Conservation (phyloP, 441 rosid genomes). For the Macaranga tanarius region DNA sequence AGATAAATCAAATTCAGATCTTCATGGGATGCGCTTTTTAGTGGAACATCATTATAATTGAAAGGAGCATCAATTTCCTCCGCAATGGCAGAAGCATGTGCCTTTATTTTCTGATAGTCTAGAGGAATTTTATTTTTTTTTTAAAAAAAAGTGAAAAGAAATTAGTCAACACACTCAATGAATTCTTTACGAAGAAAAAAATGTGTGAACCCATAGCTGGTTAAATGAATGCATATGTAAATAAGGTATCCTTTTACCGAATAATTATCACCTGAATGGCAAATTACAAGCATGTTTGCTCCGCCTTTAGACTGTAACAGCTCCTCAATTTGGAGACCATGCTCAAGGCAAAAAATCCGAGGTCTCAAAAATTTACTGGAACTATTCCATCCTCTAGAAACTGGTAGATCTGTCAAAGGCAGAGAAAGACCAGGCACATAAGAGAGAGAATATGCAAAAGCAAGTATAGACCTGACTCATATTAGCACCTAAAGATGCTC, state of each 20-base stretch:
- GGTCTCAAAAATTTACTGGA: conserved; percentile 66
- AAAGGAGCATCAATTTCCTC: conserved; percentile 70
- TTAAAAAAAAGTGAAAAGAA: conserved; percentile 2
- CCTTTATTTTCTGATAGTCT: conserved; percentile 95
- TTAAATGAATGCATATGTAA: not conserved
- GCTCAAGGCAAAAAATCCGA: conserved; percentile 95
- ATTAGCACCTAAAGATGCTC: conserved; percentile 24
- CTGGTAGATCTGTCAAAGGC: conserved; percentile 33
- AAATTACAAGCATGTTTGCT: conserved; percentile 68
- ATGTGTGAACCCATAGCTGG: not conserved
- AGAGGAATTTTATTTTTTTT: conserved; percentile 25
- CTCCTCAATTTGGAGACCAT: conserved; percentile 75
- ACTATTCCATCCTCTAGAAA: conserved; percentile 49
- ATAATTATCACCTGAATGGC: conserved; percentile 81
- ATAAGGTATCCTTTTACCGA: conserved; percentile 4
- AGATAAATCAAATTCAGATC: conserved; percentile 78
- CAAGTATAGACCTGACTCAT: conserved; percentile 21
- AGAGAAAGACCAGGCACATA: conserved; percentile 24
- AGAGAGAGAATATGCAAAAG: conserved; percentile 34
- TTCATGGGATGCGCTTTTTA: conserved; percentile 61
- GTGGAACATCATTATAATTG: conserved; percentile 56
- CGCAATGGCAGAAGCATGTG: conserved; percentile 71
- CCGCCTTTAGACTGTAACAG: conserved; percentile 77
- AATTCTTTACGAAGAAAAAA: not conserved
- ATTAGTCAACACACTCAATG: not conserved